Evolutionary conservation across 257 asterid genomes (phyloP), one percentile per base, ranked within the genome.

Genomic region (Fraxinus quadrangulata): DNA sequence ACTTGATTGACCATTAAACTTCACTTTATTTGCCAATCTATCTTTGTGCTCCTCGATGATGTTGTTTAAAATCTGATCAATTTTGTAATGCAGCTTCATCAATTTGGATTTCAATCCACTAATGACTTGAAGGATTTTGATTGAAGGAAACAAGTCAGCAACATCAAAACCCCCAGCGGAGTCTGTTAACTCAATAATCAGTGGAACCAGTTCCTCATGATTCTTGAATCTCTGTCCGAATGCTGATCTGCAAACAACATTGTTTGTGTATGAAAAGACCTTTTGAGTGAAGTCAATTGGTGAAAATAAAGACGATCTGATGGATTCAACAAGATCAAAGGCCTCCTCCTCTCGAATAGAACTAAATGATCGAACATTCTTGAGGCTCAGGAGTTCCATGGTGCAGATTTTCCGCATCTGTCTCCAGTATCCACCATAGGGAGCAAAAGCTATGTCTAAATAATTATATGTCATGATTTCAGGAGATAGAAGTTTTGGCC

Each of bases 391-490:
- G 70, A 80, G 82, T 67, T 83, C 82, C 4, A 73, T n/a, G 23
- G 71, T 70, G 21, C 82, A 76, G 3, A 83, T 30, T 31, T 77
- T 80, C 3, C 78, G 45, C 66, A 80, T 11, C 21, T 83, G 82
- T 61, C 86, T 83, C 86, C 82, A 80, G 69, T 77, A 68, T 17
- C 13, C 54, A 14, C 84, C 86, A 30, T 80, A 73, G 9, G 86
- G 84, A 31, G 84, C 71, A 6, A 42, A 73, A 0, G 78, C 84
- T 0, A 83, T 67, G 26, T 83, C 84, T 2, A 45, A 16, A 33
- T 5, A 77, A 3, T 83, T 63, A 67, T 83, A 83, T 0, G 69
- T 34, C 21, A 80, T 33, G 67, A 72, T 37, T 1, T 24, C 77
- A 1, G 61, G 26, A 1, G 49, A 73, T 1, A 59, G 30, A 23